Evolutionary conservation across 2,329 filamentous ascomycete genomes (phyloP), one percentile per base, ranked within the genome.

Genomic region (Harringtonia aguacate): DNA sequence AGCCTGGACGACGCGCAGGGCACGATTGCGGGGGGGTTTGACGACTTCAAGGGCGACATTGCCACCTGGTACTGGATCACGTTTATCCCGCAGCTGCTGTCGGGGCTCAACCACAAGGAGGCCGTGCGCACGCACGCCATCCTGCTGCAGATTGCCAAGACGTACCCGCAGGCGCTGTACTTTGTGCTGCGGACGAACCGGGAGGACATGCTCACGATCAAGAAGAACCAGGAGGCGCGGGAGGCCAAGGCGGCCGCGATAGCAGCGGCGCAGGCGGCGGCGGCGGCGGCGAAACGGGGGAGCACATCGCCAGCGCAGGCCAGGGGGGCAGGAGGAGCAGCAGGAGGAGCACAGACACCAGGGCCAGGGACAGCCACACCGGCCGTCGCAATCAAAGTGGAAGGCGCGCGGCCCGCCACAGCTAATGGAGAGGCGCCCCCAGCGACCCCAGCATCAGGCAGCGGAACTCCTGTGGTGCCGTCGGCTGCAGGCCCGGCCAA

Each of bases 61-160:
- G 88, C 89, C 1, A 87, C 94, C 13, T 99, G 92, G 92, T 98
- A 97, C 66, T 99, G 92, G 92, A 95, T 97, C 53, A 97, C 90
- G 0, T 98, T 94, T 61, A 97, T 99, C 50, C 92, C 92, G 17
- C 92, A 99, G 62, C 74, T 99, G 35, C 77, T 99, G 28, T 90
- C 87, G 36, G 92, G 90, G 42, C 72, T 98, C 41, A 86, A 86
- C 3, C 83, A 95, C 57, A 89, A 90, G 54, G 94, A 99, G 63
- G 90, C 88, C 13, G 79, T 81, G 5, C 83, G 94, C 39, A 86
- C 90, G 36, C 84, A 92, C 59, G 77, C 79, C 41, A 86, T 99
- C 40, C 73, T 99, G 17, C 76, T 87, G 21, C 94, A 92, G 69
- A 87, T 99, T 57, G 92, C 92, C 42, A 95, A 95, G 67, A 81